Evolutionary conservation across 345 rosid genomes (phyloP), one percentile per base, ranked within the genome.

Genomic region (Moringa oleifera): DNA sequence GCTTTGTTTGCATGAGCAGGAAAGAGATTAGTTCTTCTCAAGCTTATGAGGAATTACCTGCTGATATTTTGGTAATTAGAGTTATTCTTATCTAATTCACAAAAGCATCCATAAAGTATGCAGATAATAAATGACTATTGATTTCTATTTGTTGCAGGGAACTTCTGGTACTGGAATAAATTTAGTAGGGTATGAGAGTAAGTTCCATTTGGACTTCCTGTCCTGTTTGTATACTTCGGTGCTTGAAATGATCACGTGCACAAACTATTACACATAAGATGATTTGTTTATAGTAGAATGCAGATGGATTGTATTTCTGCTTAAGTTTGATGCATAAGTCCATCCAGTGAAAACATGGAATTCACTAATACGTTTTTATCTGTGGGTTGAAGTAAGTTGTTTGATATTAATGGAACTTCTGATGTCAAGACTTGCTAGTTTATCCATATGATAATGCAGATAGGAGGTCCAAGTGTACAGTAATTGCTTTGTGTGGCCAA

Each of bases 161-260:
- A 22, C 61, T 70, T 72, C 82, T 0, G 37, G 68, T 61, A 65
- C 74, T 18, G 71, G 53, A 71, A 23, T 68, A 41, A 76, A 71
- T 68, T 79, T 87, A 67, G 88, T 79, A 10, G 69, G 69, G 28
- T 84, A 84, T 73, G 88, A 53, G 63, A 84, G 94, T 84, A 66
- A 67, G 89, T 59, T 36, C 47, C 47, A 41, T 16, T 41, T 41
- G 6, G 47, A 41, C 47, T 41, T 4, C 47, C 6, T 41, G 1
- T 41, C 33, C 6, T 41, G 47, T 41, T 41, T 41, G 13, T 41
- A 41, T 41, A 1, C 47, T 41, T 11, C 13, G 17, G 16, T 41
- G 6, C 12, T 41, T 41, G 47, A 41, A 9, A 41, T 41, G 6
- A n/a, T n/a, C n/a, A n/a, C n/a, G 16, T 1, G 17, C 47, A 41